Percentiles rank a stretch among this genome's conserved stretches.
These are phyloP conservation scores for Quercus parvula DNA, from an alignment of 306 rosid species.

Conservation along the genomic window DNA sequence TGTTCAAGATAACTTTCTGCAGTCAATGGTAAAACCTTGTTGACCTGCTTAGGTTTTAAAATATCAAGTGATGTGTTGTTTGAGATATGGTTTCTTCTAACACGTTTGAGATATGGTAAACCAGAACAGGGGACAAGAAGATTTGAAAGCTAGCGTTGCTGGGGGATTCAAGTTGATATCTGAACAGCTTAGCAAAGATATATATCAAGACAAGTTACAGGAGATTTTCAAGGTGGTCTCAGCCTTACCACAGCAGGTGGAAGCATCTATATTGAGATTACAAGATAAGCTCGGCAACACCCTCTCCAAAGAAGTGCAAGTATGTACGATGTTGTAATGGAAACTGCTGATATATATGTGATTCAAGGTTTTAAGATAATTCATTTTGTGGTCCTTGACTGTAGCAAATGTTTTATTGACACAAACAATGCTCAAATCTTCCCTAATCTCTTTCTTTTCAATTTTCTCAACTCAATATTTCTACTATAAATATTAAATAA, in stretches of 20 bases:
- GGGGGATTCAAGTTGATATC: slow-evolving; percentile 65
- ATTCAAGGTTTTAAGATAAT: not conserved
- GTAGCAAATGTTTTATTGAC: not conserved
- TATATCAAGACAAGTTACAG: slow-evolving; percentile 54
- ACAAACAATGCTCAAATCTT: slow-evolving; percentile 14
- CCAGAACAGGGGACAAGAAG: slow-evolving; percentile 84
- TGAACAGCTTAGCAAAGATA: slow-evolving; percentile 47
- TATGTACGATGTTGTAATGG: slow-evolving; percentile 23
- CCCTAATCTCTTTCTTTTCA: not conserved
- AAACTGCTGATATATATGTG: slow-evolving; percentile 19
- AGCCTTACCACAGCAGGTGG: slow-evolving; percentile 57
- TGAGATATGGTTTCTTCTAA: slow-evolving; percentile 25
- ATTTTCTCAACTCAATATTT: not conserved
- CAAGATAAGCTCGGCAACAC: slow-evolving; percentile 45
- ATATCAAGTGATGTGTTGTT: slow-evolving; percentile 18
- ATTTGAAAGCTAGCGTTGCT: slow-evolving; percentile 58
- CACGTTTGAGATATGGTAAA: slow-evolving; percentile 20
- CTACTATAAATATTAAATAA: not conserved
- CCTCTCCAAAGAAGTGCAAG: slow-evolving; percentile 72
- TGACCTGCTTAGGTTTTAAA: slow-evolving; percentile 18
- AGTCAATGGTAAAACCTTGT: slow-evolving; percentile 56
- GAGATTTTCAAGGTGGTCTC: slow-evolving; percentile 61
- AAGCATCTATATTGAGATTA: slow-evolving; percentile 53
- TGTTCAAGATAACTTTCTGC: slow-evolving; percentile 63
- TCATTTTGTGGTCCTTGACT: not conserved